Evolutionary conservation across 306 rosid species (phyloP).

Genomic region (Quercus parvula): DNA sequence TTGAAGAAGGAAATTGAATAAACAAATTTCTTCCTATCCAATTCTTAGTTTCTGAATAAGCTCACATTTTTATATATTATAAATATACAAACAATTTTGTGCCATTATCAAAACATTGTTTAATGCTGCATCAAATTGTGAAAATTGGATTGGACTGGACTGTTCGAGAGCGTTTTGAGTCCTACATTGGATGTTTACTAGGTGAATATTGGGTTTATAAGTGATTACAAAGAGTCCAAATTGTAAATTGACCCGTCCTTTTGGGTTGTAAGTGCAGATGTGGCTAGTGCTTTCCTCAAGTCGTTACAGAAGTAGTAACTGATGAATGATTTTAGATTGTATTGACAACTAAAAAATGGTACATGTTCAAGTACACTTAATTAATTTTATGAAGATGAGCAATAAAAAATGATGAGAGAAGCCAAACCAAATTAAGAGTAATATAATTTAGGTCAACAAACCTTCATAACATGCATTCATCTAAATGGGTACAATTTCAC

Average conservation of each 20-base stretch:
- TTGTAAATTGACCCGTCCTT: no score
- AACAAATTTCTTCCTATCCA: background rate
- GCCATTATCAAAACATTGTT: no score
- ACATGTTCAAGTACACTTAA: background rate
- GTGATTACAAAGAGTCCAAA: no score
- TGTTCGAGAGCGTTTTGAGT: no score
- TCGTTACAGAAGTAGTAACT: background rate
- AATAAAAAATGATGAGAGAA: background rate
- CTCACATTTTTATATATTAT: background rate
- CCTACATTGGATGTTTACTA: no score
- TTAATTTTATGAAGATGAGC: background rate
- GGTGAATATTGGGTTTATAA: no score
- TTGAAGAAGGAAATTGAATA: background rate
- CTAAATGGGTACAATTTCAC: background rate
- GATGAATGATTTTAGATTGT: background rate
- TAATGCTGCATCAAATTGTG: no score
- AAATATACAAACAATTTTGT: background rate
- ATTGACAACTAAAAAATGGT: background rate
- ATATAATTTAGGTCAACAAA: background rate
- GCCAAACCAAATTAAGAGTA: background rate
- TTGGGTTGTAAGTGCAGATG: no score
- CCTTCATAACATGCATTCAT: background rate
- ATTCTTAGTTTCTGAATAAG: background rate
- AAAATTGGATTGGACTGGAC: no score
- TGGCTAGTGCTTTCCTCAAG: no score